A percentile compares a stretch with the other conserved stretches of the same genome.
Conservation (phyloP, 1,284 basidiomycete genomes). For the Puccinia hordei region DNA sequence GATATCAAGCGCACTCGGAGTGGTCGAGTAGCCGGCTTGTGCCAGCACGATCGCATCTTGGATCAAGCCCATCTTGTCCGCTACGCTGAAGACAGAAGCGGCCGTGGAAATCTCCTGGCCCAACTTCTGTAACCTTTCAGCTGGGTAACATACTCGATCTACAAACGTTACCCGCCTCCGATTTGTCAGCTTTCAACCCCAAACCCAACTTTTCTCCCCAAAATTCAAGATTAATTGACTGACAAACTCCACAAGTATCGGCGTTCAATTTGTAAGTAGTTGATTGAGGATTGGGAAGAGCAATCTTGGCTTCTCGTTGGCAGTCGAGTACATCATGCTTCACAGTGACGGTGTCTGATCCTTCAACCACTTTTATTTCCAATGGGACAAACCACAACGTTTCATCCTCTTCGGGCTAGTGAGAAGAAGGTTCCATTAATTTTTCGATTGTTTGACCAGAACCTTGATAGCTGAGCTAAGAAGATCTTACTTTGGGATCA, state of each 20-base stretch:
- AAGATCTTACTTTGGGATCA: constrained; percentile 63
- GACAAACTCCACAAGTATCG: constrained; percentile 84
- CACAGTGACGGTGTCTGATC: constrained; percentile 66
- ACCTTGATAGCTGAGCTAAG: not conserved
- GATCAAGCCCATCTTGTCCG: constrained; percentile 83
- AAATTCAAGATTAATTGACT: constrained; percentile 57
- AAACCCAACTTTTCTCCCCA: not conserved
- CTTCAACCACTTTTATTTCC: constrained; percentile 69
- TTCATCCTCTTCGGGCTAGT: constrained; percentile 74
- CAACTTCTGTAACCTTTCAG: constrained; percentile 76
- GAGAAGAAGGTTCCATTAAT: constrained; percentile 20
- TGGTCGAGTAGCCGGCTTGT: constrained; percentile 74
- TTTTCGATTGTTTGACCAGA: not conserved
- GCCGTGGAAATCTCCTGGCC: constrained; percentile 74
- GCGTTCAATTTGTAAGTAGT: constrained; percentile 84
- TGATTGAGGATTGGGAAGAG: constrained; percentile 66
- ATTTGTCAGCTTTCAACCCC: not conserved
- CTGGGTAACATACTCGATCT: constrained; percentile 85
- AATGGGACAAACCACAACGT: constrained; percentile 88
- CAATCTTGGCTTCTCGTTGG: constrained; percentile 70
- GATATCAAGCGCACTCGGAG: constrained; percentile 75
- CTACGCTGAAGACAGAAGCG: constrained; percentile 71
- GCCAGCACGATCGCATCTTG: constrained; percentile 78
- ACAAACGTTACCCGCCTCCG: not conserved
- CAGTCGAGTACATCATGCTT: constrained; percentile 72